phyloP scores from a whole-genome alignment of 371 early-diverging fungal species.

The Lichtheimia ramosa region DNA sequence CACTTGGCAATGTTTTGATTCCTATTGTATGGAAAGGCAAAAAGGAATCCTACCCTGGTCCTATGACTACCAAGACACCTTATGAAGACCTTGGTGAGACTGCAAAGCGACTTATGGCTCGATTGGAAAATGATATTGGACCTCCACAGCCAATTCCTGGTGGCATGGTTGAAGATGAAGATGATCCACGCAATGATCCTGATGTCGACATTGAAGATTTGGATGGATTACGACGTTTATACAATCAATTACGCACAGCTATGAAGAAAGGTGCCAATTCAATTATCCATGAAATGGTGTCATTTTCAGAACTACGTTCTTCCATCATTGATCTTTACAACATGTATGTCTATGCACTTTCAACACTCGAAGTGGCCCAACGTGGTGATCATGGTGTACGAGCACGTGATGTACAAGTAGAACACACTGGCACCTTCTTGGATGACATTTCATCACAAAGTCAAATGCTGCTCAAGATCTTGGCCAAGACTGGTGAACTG shows the following conservation, averaged over 20 bases:
- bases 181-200: constrained; percentile 20
- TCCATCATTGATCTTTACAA: constrained; percentile 20
- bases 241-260: constrained; percentile 25
- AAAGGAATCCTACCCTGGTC: constrained; percentile 60
- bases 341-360: constrained; percentile 65
- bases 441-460: constrained; percentile 60
- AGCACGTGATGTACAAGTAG: constrained; percentile 36
- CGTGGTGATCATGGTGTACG: constrained; percentile 48
- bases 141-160: constrained; percentile 22
- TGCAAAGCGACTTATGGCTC: constrained; percentile 9
- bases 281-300: neutral
- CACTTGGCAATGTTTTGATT: constrained; percentile 83
- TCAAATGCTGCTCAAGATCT: constrained; percentile 60
- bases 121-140: constrained; percentile 7
- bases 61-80: constrained; percentile 28
- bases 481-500: constrained; percentile 53
- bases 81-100: constrained; percentile 21
- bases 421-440: constrained; percentile 57
- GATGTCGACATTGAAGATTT: constrained; percentile 20
- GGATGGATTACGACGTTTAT: constrained; percentile 23
- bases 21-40: constrained; percentile 72
- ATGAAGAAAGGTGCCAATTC: constrained; percentile 11
- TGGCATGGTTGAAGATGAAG: constrained; percentile 14
- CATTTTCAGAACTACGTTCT: neutral
- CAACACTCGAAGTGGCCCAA: constrained; percentile 65